Percentiles rank a stretch among this genome's conserved stretches.
Conservation (phyloP, 768 basidiomycete species). For the Amanita thiersii region DNA sequence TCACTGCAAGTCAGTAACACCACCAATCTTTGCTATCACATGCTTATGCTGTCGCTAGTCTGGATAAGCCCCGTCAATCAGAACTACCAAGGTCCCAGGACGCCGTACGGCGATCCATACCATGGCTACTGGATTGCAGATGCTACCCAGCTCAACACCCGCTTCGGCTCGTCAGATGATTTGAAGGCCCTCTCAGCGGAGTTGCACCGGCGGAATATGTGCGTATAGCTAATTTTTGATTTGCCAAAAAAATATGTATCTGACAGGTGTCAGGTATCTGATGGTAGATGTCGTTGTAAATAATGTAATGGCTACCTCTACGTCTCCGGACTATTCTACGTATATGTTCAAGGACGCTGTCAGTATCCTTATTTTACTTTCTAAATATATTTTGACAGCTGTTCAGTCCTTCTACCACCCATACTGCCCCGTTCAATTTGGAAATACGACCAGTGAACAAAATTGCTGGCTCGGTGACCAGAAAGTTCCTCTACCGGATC, state of each 20-base stretch:
- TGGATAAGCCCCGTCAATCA: conserved; percentile 82
- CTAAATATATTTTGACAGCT: conserved; percentile 4
- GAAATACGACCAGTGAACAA: conserved; percentile 62
- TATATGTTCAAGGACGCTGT: conserved; percentile 66
- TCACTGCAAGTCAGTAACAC: conserved; percentile 53
- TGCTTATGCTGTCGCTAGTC: conserved; percentile 27
- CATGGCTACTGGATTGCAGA: conserved; percentile 84
- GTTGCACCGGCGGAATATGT: conserved; percentile 68
- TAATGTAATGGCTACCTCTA: conserved; percentile 71
- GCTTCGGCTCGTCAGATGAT: conserved; percentile 60
- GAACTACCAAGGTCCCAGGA: conserved; percentile 65
- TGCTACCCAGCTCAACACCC: conserved; percentile 47
- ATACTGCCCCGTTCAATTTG: conserved; percentile 69
- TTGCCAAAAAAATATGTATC: too few species aligned
- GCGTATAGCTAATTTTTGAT: conserved; percentile 12
- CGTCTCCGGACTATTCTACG: conserved; percentile 51
- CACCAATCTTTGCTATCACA: background rate
- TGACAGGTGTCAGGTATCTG: conserved; percentile 61
- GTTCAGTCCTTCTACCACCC: conserved; percentile 62
- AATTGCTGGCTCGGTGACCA: conserved; percentile 80
- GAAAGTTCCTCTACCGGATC: conserved; percentile 65
- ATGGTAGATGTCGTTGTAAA: conserved; percentile 87
- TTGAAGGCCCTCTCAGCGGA: conserved; percentile 53
- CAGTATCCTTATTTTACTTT: conserved; percentile 10
- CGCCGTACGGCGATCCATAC: conserved; percentile 75